Base-by-base conservation (phyloP, 148 eudicot species). In the Polygonum maritimum region DNA sequence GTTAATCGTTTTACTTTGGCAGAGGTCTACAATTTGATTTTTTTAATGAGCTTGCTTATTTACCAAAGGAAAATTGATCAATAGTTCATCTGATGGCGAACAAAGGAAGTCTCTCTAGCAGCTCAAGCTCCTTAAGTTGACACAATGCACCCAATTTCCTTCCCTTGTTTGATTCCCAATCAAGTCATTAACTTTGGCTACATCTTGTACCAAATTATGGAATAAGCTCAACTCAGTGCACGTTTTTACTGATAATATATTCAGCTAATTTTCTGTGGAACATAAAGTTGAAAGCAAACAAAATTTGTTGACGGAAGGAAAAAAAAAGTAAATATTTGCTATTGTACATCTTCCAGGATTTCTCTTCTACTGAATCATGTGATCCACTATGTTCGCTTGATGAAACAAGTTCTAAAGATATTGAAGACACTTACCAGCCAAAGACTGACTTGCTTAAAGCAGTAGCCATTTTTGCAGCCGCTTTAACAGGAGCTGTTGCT, bases 391-490 rank as follows among this genome's bases (percentile, higher is more conserved):
- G 96, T 77, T 92, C 98, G 52, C 83, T 88, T 67, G 98, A 92
- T 75, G 98, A 92, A 70, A 75, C 86, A 38, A 95, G 90, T 82
- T 88, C 96, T 39, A 76, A 67, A 60, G 88, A 92, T 47, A 77
- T 84, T 48, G 94, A 85, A 82, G 91, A 84, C 57, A 79, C 76
- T 73, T 81, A 89, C 78, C 89, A 88, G 77, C 91, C 97, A 48
- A 95, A 90, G 84, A 92, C 94, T 21, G 96, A 95, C 80, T 86
- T 95, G 49, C 76, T 92, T 67, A 95, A 95, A 86, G 96, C 92
- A 77, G 74, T 90, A 76, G 92, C 97, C 73, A 75, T 92, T 47
- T 48, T 92, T 77, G 97, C 83, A 57, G 96, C 94, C 44, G 92
- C 96, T 70, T 85, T 84, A 74, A 89, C 86, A 2, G 96, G 97